Evolutionary conservation across 2,329 filamentous ascomycete genomes (phyloP).

Genomic region (Emericellopsis cladophorae): DNA sequence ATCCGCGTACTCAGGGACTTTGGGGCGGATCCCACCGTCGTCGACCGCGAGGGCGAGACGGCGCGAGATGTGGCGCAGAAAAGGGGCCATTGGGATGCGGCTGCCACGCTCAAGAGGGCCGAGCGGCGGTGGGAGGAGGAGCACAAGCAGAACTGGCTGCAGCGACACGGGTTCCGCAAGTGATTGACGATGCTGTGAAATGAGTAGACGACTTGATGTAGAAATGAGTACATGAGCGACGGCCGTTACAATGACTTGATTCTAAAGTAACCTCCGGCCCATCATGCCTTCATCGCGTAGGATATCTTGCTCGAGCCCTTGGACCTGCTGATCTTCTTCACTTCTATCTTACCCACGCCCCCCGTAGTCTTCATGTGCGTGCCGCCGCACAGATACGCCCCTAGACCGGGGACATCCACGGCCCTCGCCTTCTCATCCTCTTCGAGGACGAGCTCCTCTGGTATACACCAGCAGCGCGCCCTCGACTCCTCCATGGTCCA

Average conservation of each 20-base stretch:
- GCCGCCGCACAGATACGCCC: slow-evolving; percentile 2
- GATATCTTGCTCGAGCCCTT: slow-evolving; percentile 1
- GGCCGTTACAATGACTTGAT: no score
- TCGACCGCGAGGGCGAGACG: slow-evolving; percentile 13
- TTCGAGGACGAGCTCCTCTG: not conserved
- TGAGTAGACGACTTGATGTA: no score
- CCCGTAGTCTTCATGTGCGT: slow-evolving; percentile 2
- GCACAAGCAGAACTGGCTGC: slow-evolving; percentile 14
- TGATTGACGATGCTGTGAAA: slow-evolving; percentile 1
- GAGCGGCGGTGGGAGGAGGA: slow-evolving; percentile 20
- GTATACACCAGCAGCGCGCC: not conserved
- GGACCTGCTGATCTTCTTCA: slow-evolving; percentile 1
- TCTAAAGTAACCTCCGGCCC: no score
- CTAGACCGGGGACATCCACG: slow-evolving; percentile 1
- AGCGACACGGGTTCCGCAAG: slow-evolving; percentile 12
- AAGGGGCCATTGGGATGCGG: slow-evolving; percentile 17
- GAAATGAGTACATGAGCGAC: no score
- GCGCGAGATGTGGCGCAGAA: slow-evolving; percentile 17
- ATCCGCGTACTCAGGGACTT: slow-evolving; percentile 14
- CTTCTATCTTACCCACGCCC: not conserved
- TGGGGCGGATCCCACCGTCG: slow-evolving; percentile 14
- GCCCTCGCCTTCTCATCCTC: slow-evolving; percentile 1
- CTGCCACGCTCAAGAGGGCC: slow-evolving; percentile 16
- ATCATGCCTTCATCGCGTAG: not conserved
- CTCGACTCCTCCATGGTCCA: slow-evolving; percentile 1